These are phyloP conservation scores for Trametes elegans DNA, from an alignment of 768 basidiomycete genomes.

Conservation along the genomic window DNA sequence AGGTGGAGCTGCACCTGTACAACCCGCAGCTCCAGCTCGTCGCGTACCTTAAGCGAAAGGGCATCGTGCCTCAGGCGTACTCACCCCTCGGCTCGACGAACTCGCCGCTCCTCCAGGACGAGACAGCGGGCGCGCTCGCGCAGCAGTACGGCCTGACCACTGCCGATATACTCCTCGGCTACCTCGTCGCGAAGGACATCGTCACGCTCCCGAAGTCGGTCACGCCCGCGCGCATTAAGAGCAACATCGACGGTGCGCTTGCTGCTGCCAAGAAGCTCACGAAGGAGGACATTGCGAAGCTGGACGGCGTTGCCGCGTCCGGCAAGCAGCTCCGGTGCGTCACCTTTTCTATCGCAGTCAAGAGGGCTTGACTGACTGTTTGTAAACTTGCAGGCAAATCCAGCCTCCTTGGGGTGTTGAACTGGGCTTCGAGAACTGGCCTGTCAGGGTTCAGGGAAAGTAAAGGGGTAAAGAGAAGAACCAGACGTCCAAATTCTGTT, in stretches of 20 bases:
- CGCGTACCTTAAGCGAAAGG: conserved; percentile 59
- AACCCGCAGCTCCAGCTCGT: conserved; percentile 72
- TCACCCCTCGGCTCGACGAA: conserved; percentile 75
- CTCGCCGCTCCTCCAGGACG: conserved; percentile 65
- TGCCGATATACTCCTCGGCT: conserved; percentile 60
- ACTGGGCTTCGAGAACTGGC: conserved; percentile 72
- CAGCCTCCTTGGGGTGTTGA: conserved; percentile 70
- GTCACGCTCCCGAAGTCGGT: conserved; percentile 79
- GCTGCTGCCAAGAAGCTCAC: conserved; percentile 45
- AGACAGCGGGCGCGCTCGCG: conserved; percentile 58
- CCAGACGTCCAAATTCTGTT: no score
- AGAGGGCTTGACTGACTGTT: neutral
- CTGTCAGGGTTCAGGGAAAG: conserved; percentile 12
- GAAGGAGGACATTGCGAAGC: conserved; percentile 48
- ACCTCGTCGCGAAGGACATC: conserved; percentile 63
- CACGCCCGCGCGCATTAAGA: conserved; percentile 61
- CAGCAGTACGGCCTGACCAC: conserved; percentile 51
- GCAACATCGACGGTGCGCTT: conserved; percentile 54
- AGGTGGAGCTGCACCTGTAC: conserved; percentile 73
- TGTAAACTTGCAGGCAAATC: conserved; percentile 42
- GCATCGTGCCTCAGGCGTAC: conserved; percentile 74
- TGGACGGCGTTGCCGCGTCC: conserved; percentile 53
- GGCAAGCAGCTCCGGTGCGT: conserved; percentile 64
- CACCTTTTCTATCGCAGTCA: conserved; percentile 1
- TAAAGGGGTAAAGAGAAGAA: neutral